Conservation (phyloP, 75 land plant species). For the Selaginella moellendorffii region DNA sequence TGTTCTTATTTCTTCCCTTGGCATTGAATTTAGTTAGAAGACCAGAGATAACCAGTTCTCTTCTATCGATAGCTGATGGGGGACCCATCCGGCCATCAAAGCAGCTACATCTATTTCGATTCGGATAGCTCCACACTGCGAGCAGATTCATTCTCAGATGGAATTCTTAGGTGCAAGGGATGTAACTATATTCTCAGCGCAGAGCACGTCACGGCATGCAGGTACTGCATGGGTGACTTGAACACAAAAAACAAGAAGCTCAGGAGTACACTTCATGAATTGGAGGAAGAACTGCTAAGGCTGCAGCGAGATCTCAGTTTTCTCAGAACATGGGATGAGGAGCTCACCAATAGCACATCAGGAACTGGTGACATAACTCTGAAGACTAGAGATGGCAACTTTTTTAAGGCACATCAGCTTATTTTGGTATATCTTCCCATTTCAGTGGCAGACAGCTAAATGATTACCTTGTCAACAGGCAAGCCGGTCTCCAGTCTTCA, state of each 20-base stretch:
- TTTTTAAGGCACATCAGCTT: conserved; percentile 3
- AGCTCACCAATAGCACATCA: conserved; percentile 7
- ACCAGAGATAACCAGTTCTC: too few relatives aligned
- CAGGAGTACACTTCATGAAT: conserved; percentile 2
- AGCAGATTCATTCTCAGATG: not conserved
- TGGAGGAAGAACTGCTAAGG: not conserved
- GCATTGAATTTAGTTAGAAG: too few relatives aligned
- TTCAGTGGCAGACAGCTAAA: too few relatives aligned
- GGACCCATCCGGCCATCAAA: not conserved
- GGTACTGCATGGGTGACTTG: conserved; percentile 10
- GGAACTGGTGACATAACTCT: conserved; percentile 10
- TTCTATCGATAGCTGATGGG: too few relatives aligned
- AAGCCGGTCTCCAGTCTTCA: conserved; percentile 12
- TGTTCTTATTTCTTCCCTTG: too few relatives aligned
- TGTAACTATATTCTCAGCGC: conserved; percentile 13
- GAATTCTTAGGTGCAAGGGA: conserved; percentile 9
- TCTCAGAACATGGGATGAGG: conserved; percentile 11
- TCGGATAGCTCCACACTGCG: conserved; percentile 4
- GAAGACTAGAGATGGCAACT: conserved; percentile 5
- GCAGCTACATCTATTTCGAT: conserved; percentile 6
- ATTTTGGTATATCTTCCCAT: too few relatives aligned
- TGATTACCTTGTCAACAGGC: conserved; percentile 8
- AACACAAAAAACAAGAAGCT: conserved; percentile 16
- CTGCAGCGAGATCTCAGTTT: conserved; percentile 5
- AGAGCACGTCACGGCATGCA: conserved; percentile 13